phyloP scores from a whole-genome alignment of 768 basidiomycete species.

The Boletus tylopilopsis region DNA sequence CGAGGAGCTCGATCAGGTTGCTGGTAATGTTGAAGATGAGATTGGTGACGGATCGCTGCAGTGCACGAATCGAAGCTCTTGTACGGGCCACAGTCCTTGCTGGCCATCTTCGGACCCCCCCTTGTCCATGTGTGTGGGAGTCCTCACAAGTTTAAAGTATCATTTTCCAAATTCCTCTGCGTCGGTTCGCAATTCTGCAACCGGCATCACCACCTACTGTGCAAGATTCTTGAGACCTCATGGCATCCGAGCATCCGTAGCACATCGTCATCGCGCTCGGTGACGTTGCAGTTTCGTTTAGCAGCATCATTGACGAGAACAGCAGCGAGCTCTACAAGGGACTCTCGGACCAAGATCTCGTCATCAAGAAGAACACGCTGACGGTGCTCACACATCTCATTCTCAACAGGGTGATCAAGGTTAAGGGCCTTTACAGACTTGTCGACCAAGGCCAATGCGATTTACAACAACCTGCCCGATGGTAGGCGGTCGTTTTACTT shows the following conservation, averaged over 20 bases:
- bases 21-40: constrained; percentile 97
- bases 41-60: constrained; percentile 83
- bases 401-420: constrained; percentile 98
- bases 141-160: constrained; percentile 88
- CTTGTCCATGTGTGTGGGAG: constrained; percentile 87
- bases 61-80: constrained; percentile 86
- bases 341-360: constrained; percentile 77
- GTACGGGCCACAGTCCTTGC: constrained; percentile 75
- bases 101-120: constrained; percentile 86
- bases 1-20: constrained; percentile 96
- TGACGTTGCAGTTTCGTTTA: constrained; percentile 98
- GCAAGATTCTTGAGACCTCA: constrained; percentile 91
- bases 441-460: constrained; percentile 96
- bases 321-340: constrained; percentile 94
- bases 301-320: constrained; percentile 95
- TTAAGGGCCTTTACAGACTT: constrained; percentile 97
- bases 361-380: constrained; percentile 98
- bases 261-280: constrained; percentile 96
- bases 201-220: constrained; percentile 79
- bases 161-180: constrained; percentile 95
- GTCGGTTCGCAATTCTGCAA: constrained; percentile 95
- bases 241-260: constrained; percentile 86
- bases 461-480: constrained; percentile 98
- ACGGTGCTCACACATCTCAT: constrained; percentile 98
- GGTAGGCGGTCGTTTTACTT: constrained; percentile 41